Evolutionary conservation across 192 early-diverging fungal genomes (phyloP).

Genomic region (Physocladia obscura): DNA sequence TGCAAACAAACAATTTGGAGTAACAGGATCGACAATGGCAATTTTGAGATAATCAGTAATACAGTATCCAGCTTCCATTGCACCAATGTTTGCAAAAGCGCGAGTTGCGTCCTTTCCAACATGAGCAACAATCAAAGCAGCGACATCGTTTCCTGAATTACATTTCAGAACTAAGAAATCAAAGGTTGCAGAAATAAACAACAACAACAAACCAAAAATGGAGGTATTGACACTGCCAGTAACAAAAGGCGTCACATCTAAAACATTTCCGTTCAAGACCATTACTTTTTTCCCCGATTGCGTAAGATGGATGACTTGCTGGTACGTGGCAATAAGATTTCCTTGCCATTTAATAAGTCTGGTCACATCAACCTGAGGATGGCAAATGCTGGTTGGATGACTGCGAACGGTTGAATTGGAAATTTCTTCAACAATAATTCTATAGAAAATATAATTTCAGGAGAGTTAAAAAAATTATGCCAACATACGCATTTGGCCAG

Average conservation of each 20-base stretch:
- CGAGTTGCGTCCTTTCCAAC: slow-evolving; percentile 54
- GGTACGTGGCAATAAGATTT: not conserved
- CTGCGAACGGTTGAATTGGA: not conserved
- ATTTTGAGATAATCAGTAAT: slow-evolving; percentile 77
- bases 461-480: not conserved
- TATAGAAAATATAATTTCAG: no score
- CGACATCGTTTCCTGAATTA: not conserved
- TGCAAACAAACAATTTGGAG: slow-evolving; percentile 78
- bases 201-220: slow-evolving; percentile 14
- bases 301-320: not conserved
- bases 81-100: slow-evolving; percentile 8
- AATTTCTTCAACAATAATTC: not conserved
- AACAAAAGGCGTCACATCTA: slow-evolving; percentile 10
- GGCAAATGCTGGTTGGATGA: slow-evolving; percentile 13
- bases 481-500: slow-evolving; percentile 10
- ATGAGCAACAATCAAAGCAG: slow-evolving; percentile 32
- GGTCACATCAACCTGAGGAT: slow-evolving; percentile 21
- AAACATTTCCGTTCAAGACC: slow-evolving; percentile 4
- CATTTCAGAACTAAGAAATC: not conserved
- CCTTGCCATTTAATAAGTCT: slow-evolving; percentile 5
- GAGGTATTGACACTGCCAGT: not conserved
- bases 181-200: not conserved
- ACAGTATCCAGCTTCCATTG: slow-evolving; percentile 56
- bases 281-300: slow-evolving; percentile 7
- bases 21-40: slow-evolving; percentile 75